Percentiles rank a stretch among this genome's conserved stretches.
These are phyloP conservation scores for Paramecium primaurelia DNA, from an alignment of 73 alveolate genomes.

Conservation along the genomic window DNA sequence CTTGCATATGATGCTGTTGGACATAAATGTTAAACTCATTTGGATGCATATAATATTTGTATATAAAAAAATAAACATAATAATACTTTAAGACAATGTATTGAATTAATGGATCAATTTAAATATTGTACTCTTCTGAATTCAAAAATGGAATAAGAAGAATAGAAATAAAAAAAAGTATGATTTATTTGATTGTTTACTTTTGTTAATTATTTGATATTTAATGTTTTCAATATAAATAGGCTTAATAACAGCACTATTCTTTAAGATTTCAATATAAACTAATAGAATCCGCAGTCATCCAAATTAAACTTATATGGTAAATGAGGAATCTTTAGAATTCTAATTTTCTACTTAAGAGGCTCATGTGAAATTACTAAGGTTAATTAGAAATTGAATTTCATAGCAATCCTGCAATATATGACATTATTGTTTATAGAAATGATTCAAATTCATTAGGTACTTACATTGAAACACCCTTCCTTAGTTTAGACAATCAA, in stretches of 20 bases:
- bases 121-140: background rate
- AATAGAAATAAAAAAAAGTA: background rate
- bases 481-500: background rate
- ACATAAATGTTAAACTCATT: background rate
- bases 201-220: background rate
- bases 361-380: background rate
- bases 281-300: background rate
- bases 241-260: background rate
- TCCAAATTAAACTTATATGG: background rate
- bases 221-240: background rate
- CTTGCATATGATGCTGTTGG: background rate
- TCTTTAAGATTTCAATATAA: background rate
- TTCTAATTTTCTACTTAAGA: background rate
- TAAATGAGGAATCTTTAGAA: background rate
- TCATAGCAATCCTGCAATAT: background rate
- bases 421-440: background rate
- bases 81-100: background rate
- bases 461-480: background rate
- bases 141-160: background rate
- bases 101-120: constrained; percentile 1
- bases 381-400: background rate
- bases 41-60: background rate
- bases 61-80: background rate
- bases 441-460: background rate
- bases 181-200: background rate